Evolutionary conservation across 345 rosid genomes (phyloP), one percentile per base, ranked within the genome.

Genomic region (Citrus australasica): DNA sequence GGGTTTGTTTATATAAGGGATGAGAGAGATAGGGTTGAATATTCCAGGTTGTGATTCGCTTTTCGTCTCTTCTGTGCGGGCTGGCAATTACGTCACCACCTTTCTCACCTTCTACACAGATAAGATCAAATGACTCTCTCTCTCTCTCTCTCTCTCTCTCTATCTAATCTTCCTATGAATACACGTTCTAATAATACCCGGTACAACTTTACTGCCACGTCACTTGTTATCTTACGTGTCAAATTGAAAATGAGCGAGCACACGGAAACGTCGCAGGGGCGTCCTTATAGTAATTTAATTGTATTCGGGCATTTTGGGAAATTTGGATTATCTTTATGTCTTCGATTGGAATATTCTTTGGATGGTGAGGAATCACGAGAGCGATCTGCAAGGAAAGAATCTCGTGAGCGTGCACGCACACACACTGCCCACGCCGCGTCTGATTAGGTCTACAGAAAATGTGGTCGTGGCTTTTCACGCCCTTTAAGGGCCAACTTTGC

Each of bases 41-140:
- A 85, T 87, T 87, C 88, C 76, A 76, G 69, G 64, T 75, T 16
- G 71, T 60, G 86, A 86, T 86, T 84, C 89, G 69, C n/a, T 66
- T 81, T 83, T 88, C 76, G 85, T 80, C 85, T 79, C 72, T 67
- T 79, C 71, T 62, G 35, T 70, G 71, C 76, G 77, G 72, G 84
- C 86, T 86, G 90, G 87, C 82, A 74, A 32, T 79, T 81, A 73
- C 85, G 79, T 84, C 84, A 80, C 27, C 62, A 46, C 51, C 58
- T 53, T 30, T 61, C 6, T 48, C 16, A 1, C 42, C 58, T 33
- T 59, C 27, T 24, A n/a, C 59, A 73, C 69, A 69, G 89, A 86
- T 84, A 84, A 82, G 89, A 82, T 84, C 84, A 73, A 78, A 63
- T 22, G 60, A 16, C 38, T 25, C 24, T 17, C 33, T 21, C 32